Base-by-base conservation (phyloP, 139 green algal genomes). In the Chloropicon primus region DNA sequence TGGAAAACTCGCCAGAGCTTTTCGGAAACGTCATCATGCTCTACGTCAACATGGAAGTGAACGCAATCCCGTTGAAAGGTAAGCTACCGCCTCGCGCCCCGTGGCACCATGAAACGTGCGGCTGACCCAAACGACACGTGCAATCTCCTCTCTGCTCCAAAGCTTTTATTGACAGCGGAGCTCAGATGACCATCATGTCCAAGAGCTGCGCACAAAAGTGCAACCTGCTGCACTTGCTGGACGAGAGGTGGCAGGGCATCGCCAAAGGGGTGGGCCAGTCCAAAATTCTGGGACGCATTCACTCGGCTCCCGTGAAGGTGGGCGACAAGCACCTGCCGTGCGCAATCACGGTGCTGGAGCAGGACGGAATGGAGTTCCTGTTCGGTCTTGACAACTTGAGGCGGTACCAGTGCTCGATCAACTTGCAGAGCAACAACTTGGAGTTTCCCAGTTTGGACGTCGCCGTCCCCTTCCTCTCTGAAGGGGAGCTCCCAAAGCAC, bases 301-400 rank as follows among this genome's bases (percentile, higher is more conserved):
- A 97, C 81, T 82, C 89, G 89, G 89, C 86, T 21, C 90, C 88
- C 21, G 71, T 94, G 2, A 95, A 92, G 80, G 88, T 96, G 23
- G 89, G 78, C 1, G 62, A 75, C 17, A 79, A 92, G 26, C 87
- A 90, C 79, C 85, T 97, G 22, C 87, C 91, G 22, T 88, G 86
- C 53, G 87, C 89, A 72, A 93, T 99, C 83, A 97, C 89, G 0
- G 86, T 99, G 21, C 81, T 99, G 80, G 95, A 99, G 84, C 85
- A 92, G 79, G 85, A 90, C 54, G 82, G 88, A 21, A 88, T 91
- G 74, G 89, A 95, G 29, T 98, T 98, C 84, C 88, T 99, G 27
- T 97, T 99, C 78, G 95, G 95, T 0, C 85, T 99, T 27, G 95
- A 99, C 86, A 97, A 96, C 85, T 84, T 99, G 41, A 86, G 88